Conservation (phyloP, 306 rosid species). For the Purshia tridentata region DNA sequence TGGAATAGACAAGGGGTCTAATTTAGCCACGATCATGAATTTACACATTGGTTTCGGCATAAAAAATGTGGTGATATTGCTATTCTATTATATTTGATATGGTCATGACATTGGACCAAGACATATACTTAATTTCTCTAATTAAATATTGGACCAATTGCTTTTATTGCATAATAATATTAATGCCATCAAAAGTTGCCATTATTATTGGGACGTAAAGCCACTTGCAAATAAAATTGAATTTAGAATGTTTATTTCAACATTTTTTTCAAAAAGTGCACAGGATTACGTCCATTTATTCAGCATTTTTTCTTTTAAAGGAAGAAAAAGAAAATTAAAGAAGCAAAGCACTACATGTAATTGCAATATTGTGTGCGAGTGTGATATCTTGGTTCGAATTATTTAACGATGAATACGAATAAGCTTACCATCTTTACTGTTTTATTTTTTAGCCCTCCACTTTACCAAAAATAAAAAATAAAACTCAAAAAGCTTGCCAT, state of each 20-base stretch:
- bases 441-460: no score
- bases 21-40: not conserved
- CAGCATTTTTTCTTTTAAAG: no score
- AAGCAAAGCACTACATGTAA: no score
- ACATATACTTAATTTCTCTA: not conserved
- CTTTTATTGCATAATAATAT: no score
- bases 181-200: no score
- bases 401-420: not conserved
- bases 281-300: no score
- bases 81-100: not conserved
- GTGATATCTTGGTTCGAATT: not conserved
- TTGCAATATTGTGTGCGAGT: not conserved
- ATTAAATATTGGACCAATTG: not conserved
- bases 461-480: no score
- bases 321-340: no score
- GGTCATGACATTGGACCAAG: conserved; percentile 5
- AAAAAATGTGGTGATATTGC: not conserved
- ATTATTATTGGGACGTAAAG: no score
- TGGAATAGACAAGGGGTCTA: not conserved
- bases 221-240: no score
- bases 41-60: not conserved
- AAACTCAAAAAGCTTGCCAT: not conserved
- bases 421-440: not conserved
- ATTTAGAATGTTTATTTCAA: no score
- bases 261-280: no score